Base-by-base conservation (phyloP, 1,139 yeast species). In the Geotrichum phurueaensis region DNA sequence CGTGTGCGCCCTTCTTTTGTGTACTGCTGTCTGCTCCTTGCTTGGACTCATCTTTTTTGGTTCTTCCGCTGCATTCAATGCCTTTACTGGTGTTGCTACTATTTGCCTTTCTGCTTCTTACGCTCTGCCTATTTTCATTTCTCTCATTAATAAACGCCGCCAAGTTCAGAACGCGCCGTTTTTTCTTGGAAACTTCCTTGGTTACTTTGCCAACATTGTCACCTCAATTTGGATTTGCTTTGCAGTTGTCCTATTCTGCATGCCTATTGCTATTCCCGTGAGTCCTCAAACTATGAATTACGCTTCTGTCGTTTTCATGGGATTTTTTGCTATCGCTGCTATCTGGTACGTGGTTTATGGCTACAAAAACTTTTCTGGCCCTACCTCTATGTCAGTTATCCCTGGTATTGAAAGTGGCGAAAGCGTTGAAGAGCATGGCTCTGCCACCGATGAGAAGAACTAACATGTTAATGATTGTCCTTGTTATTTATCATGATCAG, bases 71-170 rank as follows among this genome's bases (percentile, higher is more conserved):
- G 94, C 94, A 0, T 86, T 88, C 72, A 87, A 86, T 71, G 91
- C 95, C 4, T 87, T 88, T 70, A 82, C 88, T 76, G 95, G 96
- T 0, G 86, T 91, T 3, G 86, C 94, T 6, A 95, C 89, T 1
- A 80, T 88, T 52, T 82, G 91, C 1, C 75, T 88, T 64, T 85
- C 91, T 51, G 77, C 87, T n/a, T 90, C 95, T 0, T 86, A 89
- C 65, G 86, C 89, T 2, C 82, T 89, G 18, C 96, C 96, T 2
- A 84, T 89, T 50, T 69, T 85, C 0, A 79, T 86, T 31, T 80
- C 85, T 4, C 71, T 88, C 72, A 69, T 87, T 27, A 81, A 85
- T 63, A 83, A 83, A 59, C 75, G 96, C 39, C 29, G 31, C 2
- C 54, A 56, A 18, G 53, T 61, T 12, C 33, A 25, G 10, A 54